A percentile compares a stretch with the other conserved stretches of the same genome.
These are phyloP conservation scores for Blastobotrys serpentis DNA, from an alignment of 1,139 yeast species.

Conservation along the genomic window DNA sequence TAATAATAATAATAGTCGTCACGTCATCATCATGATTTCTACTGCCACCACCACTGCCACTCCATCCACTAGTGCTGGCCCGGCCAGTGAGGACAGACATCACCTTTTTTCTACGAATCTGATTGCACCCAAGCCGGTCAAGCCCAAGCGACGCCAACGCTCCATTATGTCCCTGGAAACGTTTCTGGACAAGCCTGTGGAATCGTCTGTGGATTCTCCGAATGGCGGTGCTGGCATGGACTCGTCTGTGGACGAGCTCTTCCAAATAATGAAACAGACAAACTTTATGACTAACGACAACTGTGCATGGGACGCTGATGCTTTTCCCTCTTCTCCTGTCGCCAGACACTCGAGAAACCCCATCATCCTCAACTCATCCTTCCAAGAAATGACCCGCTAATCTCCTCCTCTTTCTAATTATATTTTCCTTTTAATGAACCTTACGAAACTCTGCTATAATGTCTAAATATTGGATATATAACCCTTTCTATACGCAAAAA, in stretches of 20 bases:
- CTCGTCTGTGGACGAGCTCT: slow-evolving; percentile 23
- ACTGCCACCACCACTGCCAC: slow-evolving; percentile 5
- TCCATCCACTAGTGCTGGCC: slow-evolving; percentile 3
- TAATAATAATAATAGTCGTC: too few species aligned
- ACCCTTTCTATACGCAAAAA: not conserved
- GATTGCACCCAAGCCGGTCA: slow-evolving; percentile 29
- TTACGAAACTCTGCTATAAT: not conserved
- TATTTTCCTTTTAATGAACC: slow-evolving; percentile 2
- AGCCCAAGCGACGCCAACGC: slow-evolving; percentile 26
- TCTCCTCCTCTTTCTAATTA: not conserved
- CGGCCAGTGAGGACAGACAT: not conserved
- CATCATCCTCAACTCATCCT: slow-evolving; percentile 27
- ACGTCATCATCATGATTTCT: too few species aligned
- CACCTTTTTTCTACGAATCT: slow-evolving; percentile 4
- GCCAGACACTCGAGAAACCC: slow-evolving; percentile 31
- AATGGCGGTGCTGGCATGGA: not conserved
- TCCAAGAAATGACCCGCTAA: slow-evolving; percentile 17
- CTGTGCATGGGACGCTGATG: slow-evolving; percentile 7
- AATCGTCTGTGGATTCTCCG: too few species aligned
- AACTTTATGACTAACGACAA: slow-evolving; percentile 13
- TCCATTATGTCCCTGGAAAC: slow-evolving; percentile 26
- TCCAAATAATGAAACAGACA: slow-evolving; percentile 27
- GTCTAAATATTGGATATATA: not conserved
- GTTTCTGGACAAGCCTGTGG: slow-evolving; percentile 13
- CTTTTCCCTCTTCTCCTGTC: slow-evolving; percentile 29